A percentile compares a stretch with the other conserved stretches of the same genome.
These are phyloP conservation scores for Monsonia emarginata DNA, from an alignment of 441 rosid genomes.

Conservation along the genomic window DNA sequence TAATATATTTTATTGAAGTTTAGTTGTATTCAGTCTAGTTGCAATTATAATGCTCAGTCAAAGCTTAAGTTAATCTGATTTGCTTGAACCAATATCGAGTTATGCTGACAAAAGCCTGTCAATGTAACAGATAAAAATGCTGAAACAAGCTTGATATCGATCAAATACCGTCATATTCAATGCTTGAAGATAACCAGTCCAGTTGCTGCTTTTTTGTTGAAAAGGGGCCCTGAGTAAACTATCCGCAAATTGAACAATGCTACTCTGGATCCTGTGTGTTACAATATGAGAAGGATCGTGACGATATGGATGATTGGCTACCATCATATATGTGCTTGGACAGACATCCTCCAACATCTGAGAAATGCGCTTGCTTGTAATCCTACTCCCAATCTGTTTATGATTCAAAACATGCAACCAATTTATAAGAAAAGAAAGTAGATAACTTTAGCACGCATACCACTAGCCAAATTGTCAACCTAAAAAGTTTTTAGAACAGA, in stretches of 20 bases:
- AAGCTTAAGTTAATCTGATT: background rate
- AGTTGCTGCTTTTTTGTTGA: constrained; percentile 33
- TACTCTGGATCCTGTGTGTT: constrained; percentile 82
- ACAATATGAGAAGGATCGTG: constrained; percentile 93
- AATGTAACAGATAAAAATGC: background rate
- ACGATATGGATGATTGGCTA: constrained; percentile 72
- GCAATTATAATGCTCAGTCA: background rate
- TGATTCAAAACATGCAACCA: constrained; percentile 10
- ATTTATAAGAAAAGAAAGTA: constrained; percentile 17
- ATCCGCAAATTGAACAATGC: constrained; percentile 51
- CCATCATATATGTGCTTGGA: constrained; percentile 65
- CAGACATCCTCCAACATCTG: constrained; percentile 69
- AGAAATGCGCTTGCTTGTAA: constrained; percentile 74
- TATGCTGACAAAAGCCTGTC: background rate
- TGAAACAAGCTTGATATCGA: constrained; percentile 12
- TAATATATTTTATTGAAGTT: background rate
- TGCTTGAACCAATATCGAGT: background rate
- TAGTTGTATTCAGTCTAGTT: background rate
- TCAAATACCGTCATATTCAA: constrained; percentile 54
- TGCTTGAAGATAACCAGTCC: constrained; percentile 41
- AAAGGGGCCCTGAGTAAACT: constrained; percentile 38
- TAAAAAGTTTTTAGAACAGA: no score
- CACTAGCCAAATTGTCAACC: no score
- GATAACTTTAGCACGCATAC: background rate
- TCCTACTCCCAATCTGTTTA: constrained; percentile 79